Evolutionary conservation across 2,329 filamentous ascomycete species (phyloP).

Genomic region (Aspergillus costaricaensis): DNA sequence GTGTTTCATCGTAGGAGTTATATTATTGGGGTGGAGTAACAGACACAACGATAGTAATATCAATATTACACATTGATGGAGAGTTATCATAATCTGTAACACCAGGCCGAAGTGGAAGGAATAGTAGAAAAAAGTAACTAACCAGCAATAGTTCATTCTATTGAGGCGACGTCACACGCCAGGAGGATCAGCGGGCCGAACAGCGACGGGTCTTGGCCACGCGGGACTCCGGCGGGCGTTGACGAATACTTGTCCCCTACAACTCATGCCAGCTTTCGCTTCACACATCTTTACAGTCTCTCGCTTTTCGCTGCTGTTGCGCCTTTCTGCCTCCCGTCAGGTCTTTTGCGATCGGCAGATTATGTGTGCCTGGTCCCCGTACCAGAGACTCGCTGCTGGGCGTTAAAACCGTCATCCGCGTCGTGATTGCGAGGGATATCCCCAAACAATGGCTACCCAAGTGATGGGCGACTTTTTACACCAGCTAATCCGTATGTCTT

Average conservation of each 20-base stretch:
- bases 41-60: background rate
- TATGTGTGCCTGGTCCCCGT: slow-evolving; percentile 40
- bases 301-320: background rate
- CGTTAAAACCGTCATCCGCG: slow-evolving; percentile 31
- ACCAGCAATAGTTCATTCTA: background rate
- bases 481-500: slow-evolving; percentile 40
- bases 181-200: slow-evolving; percentile 8
- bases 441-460: slow-evolving; percentile 38
- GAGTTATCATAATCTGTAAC: too few species aligned
- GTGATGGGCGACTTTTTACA: slow-evolving; percentile 38
- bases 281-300: background rate
- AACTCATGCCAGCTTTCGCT: slow-evolving; percentile 1
- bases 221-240: slow-evolving; percentile 6
- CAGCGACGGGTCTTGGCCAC: slow-evolving; percentile 1
- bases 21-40: background rate
- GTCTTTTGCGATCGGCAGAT: slow-evolving; percentile 22
- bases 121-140: background rate
- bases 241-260: slow-evolving; percentile 12
- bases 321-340: slow-evolving; percentile 3
- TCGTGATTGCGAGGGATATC: slow-evolving; percentile 25
- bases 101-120: background rate
- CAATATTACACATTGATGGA: background rate
- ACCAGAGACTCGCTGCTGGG: slow-evolving; percentile 37
- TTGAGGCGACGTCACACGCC: background rate
- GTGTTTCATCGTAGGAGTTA: background rate